phyloP scores from a whole-genome alignment of 2,329 filamentous ascomycete genomes.

The Rhexocercosporidium sp. region DNA sequence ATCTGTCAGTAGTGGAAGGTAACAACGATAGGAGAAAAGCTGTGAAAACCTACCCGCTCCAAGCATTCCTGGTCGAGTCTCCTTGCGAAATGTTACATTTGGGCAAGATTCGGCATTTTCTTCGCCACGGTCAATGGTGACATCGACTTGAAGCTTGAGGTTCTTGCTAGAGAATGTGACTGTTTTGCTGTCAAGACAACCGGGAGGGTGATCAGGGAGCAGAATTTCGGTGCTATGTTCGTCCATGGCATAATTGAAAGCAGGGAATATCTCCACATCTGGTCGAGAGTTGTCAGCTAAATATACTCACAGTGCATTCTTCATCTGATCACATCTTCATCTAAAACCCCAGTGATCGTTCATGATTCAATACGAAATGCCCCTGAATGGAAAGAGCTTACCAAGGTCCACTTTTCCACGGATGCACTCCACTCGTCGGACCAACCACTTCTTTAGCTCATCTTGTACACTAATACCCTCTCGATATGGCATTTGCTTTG shows the following conservation, averaged over 20 bases:
- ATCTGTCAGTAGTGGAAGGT: neutral
- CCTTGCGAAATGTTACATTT: slow-evolving; percentile 59
- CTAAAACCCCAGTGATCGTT: no score
- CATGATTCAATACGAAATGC: neutral
- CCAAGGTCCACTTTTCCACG: slow-evolving; percentile 67
- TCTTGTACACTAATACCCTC: slow-evolving; percentile 60
- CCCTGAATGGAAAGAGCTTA: slow-evolving; percentile 37
- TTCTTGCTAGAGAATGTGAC: slow-evolving; percentile 66
- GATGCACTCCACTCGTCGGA: slow-evolving; percentile 74
- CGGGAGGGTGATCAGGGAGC: slow-evolving; percentile 48
- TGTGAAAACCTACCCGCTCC: slow-evolving; percentile 58
- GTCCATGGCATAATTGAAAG: slow-evolving; percentile 72
- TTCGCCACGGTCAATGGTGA: slow-evolving; percentile 67
- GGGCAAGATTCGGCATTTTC: slow-evolving; percentile 54
- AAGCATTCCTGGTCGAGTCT: slow-evolving; percentile 55
- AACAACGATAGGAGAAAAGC: neutral
- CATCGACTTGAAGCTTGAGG: slow-evolving; percentile 68
- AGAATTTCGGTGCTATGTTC: slow-evolving; percentile 64
- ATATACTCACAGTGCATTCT: neutral
- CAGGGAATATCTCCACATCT: slow-evolving; percentile 74
- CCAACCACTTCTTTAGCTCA: slow-evolving; percentile 72
- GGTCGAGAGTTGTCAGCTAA: neutral
- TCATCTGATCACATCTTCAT: no score
- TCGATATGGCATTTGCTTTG: slow-evolving; percentile 57
- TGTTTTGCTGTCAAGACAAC: slow-evolving; percentile 57